Conservation (phyloP, 2,329 filamentous ascomycete genomes). For the Cercospora zeae-maydis region DNA sequence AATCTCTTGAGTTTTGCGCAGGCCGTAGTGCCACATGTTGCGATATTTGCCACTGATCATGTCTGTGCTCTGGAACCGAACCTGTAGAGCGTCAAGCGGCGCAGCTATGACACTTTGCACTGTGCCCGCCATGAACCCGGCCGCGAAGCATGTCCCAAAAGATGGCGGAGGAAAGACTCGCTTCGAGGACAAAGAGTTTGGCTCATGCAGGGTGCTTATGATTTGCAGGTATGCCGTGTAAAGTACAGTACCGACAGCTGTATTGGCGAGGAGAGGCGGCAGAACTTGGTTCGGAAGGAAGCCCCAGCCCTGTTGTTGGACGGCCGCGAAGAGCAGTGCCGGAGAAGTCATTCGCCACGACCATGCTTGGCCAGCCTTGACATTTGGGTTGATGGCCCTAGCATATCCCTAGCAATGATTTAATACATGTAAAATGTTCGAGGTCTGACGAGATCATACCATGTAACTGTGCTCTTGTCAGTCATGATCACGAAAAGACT, state of each 20-base stretch:
- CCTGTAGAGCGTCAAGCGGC: conserved; percentile 71
- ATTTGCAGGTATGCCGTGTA: conserved; percentile 74
- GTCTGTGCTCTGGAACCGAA: conserved; percentile 64
- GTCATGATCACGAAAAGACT: not conserved
- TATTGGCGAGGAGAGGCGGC: conserved; percentile 70
- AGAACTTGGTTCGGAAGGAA: conserved; percentile 74
- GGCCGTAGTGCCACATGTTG: conserved; percentile 66
- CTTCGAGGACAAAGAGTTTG: conserved; percentile 58
- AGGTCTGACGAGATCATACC: conserved; percentile 36
- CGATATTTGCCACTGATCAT: conserved; percentile 58
- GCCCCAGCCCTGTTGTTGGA: conserved; percentile 67
- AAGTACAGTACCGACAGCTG: conserved; percentile 68
- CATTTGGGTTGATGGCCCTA: conserved; percentile 58
- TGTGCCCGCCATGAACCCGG: conserved; percentile 65
- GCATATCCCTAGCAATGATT: conserved; percentile 52
- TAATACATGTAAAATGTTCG: not conserved
- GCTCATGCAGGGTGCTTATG: conserved; percentile 63
- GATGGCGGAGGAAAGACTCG: conserved; percentile 68
- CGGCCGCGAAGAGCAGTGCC: conserved; percentile 63
- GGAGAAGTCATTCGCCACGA: conserved; percentile 65
- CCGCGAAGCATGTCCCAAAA: conserved; percentile 61
- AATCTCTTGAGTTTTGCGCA: conserved; percentile 65
- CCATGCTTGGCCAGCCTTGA: conserved; percentile 50
- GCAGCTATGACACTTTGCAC: conserved; percentile 70
- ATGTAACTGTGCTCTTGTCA: conserved; percentile 44